Percentiles rank a stretch among this genome's conserved stretches.
Conservation (phyloP, 176 grass and related monocot species). For the Eleusine coracana region DNA sequence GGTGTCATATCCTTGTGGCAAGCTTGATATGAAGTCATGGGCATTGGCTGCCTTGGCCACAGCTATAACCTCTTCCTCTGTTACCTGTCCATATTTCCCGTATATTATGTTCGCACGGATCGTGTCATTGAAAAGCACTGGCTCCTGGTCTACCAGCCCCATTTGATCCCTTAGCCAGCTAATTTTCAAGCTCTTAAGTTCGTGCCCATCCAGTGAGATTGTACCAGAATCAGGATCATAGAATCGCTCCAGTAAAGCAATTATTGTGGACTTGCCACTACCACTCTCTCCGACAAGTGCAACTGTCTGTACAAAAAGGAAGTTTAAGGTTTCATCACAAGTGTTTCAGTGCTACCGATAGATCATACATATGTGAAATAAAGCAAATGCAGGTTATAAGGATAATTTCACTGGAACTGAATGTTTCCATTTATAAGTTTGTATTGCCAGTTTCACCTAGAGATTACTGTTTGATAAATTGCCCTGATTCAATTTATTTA, state of each 20-base stretch:
- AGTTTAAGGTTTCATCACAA: slow-evolving; percentile 4
- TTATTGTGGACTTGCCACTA: slow-evolving; percentile 76
- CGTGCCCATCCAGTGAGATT: slow-evolving; percentile 61
- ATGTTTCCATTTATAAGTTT: too few species aligned
- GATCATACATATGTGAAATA: background rate
- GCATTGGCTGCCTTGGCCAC: slow-evolving; percentile 63
- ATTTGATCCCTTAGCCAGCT: slow-evolving; percentile 66
- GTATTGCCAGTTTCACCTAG: too few species aligned
- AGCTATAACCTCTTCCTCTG: slow-evolving; percentile 52
- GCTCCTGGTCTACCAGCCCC: slow-evolving; percentile 67
- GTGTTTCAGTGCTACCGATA: background rate
- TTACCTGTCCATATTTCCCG: slow-evolving; percentile 43
- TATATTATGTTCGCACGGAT: slow-evolving; percentile 60
- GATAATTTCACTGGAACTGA: too few species aligned
- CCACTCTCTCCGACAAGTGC: slow-evolving; percentile 86
- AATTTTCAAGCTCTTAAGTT: slow-evolving; percentile 45
- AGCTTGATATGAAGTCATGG: slow-evolving; percentile 60
- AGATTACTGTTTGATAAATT: too few species aligned
- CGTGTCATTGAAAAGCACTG: slow-evolving; percentile 64
- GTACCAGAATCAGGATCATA: slow-evolving; percentile 65
- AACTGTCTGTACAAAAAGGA: slow-evolving; percentile 54
- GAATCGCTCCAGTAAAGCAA: slow-evolving; percentile 70
- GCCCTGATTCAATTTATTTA: background rate
- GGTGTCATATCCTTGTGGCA: slow-evolving; percentile 61
- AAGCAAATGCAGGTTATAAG: background rate